These are phyloP conservation scores for Pythium utonaiense DNA, from an alignment of 352 stramenopile genomes.

Conservation along the genomic window DNA sequence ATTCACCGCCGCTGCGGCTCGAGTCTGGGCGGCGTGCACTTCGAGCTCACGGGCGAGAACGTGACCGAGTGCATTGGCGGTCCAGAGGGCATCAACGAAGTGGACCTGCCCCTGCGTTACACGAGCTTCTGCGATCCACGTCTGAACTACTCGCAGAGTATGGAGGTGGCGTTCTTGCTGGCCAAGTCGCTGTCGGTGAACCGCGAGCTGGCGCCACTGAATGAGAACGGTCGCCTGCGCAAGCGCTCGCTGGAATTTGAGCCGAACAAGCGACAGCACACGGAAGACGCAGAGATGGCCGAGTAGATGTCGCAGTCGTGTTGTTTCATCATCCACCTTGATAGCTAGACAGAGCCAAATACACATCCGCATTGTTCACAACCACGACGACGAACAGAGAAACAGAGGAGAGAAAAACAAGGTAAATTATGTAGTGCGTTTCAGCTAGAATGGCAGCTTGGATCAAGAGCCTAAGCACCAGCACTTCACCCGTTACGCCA, in stretches of 20 bases:
- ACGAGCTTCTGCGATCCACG: slow-evolving; percentile 97
- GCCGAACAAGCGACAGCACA: slow-evolving; percentile 39
- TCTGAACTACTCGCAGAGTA: slow-evolving; percentile 97
- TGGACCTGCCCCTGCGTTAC: slow-evolving; percentile 92
- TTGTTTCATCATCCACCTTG: neutral
- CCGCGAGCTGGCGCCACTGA: slow-evolving; percentile 60
- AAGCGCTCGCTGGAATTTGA: slow-evolving; percentile 61
- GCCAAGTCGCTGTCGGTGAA: slow-evolving; percentile 87
- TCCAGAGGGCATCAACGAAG: slow-evolving; percentile 91
- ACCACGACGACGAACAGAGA: neutral
- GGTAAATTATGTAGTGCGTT: neutral
- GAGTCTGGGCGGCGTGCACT: slow-evolving; percentile 92
- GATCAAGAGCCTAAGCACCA: too few species aligned
- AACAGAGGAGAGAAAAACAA: neutral
- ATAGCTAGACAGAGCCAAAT: slow-evolving; percentile 1
- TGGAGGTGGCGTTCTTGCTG: slow-evolving; percentile 98
- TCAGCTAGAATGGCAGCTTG: too few species aligned
- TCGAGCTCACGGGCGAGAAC: slow-evolving; percentile 98
- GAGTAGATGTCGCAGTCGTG: neutral
- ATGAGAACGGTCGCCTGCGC: slow-evolving; percentile 48
- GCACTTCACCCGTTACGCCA: too few species aligned
- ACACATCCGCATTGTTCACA: too few species aligned
- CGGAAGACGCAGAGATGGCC: slow-evolving; percentile 6
- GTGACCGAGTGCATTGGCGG: slow-evolving; percentile 99
- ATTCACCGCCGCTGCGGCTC: slow-evolving; percentile 95